Conservation (phyloP, 2,329 filamentous ascomycete genomes). For the Aspergillus glaucus region DNA sequence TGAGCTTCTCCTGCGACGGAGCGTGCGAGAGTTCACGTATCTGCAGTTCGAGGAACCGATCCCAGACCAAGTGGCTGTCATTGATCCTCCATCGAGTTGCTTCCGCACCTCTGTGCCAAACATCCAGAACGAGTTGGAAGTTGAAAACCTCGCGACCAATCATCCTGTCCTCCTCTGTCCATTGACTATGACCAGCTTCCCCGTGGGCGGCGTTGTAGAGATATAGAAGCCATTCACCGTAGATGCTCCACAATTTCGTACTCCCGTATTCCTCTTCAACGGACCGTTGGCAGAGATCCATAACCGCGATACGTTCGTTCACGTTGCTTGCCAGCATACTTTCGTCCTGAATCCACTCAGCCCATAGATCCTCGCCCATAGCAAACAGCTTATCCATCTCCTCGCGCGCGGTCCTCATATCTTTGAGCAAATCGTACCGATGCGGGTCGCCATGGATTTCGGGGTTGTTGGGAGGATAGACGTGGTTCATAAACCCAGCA, state of each 20-base stretch:
- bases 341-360: conserved; percentile 59
- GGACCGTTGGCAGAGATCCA: conserved; percentile 55
- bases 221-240: conserved; percentile 55
- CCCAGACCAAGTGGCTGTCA: conserved; percentile 57
- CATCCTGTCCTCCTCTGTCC: conserved; percentile 53
- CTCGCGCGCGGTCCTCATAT: conserved; percentile 46
- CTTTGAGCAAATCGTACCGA: conserved; percentile 41
- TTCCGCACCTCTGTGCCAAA: conserved; percentile 51
- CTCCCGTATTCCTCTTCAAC: conserved; percentile 57
- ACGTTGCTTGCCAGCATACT: conserved; percentile 49
- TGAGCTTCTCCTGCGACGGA: conserved; percentile 44
- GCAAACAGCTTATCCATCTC: conserved; percentile 58
- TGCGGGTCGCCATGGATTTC: conserved; percentile 40
- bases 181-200: conserved; percentile 30
- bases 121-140: conserved; percentile 49
- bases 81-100: conserved; percentile 56
- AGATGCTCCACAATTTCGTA: conserved; percentile 55
- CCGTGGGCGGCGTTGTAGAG: conserved; percentile 49
- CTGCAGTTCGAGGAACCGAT: conserved; percentile 52
- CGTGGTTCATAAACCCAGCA: conserved; percentile 42
- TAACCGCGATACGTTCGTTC: conserved; percentile 53
- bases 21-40: conserved; percentile 47
- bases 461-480: conserved; percentile 40
- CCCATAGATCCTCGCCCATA: conserved; percentile 58
- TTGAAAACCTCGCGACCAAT: conserved; percentile 56